Base-by-base conservation (phyloP, 768 basidiomycete species). In the Termitomyces heimii region DNA sequence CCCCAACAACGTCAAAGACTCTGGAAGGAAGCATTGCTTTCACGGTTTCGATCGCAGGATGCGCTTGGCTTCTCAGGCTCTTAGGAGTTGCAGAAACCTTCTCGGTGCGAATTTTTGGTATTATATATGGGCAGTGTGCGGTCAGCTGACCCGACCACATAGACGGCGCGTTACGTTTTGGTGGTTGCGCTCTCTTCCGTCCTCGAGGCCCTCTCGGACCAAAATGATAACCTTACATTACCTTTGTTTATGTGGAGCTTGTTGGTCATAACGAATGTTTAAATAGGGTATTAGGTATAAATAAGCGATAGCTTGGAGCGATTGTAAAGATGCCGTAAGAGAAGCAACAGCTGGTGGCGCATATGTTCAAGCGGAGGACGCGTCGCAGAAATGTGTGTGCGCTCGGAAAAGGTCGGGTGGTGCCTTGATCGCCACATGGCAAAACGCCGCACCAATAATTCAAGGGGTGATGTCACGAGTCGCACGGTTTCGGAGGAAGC, bases 181-280 rank as follows among this genome's bases (percentile, higher is more conserved):
- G 85, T 88, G 31, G 78, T 86, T 29, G 70, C 72, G n/a, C 67
- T 89, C 42, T 78, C 89, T 4, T 84, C 85, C 3, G 69, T 92
- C 43, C 78, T 98, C 62, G 97, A 99, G 73, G 97, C 94, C 16
- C 71, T 94, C 56, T 93, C 92, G 20, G 88, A 88, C 67, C 97
- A 99, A 73, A 98, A 98, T 72, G 97, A 99, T 73, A 99, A 99
- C 72, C 77, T 99, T 62, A 93, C 92, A 42, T 76, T 99, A 60
- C 96, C 97, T n/a, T 73, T 98, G 71, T 98, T 89, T 70, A 86
- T 95, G 77, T 99, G 94, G 94, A 89, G 90, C 67, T 77, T 93
- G 73, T 75, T 94, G 34, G 85, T 86, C 32, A 71, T 94, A 50
- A 75, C 79, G 34, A 70, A 67, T 50, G 69, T 75, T 40, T 73